A percentile compares a stretch with the other conserved stretches of the same genome.
These are phyloP conservation scores for Colletotrichum karsti DNA, from an alignment of 2,329 filamentous ascomycete genomes.

Conservation along the genomic window DNA sequence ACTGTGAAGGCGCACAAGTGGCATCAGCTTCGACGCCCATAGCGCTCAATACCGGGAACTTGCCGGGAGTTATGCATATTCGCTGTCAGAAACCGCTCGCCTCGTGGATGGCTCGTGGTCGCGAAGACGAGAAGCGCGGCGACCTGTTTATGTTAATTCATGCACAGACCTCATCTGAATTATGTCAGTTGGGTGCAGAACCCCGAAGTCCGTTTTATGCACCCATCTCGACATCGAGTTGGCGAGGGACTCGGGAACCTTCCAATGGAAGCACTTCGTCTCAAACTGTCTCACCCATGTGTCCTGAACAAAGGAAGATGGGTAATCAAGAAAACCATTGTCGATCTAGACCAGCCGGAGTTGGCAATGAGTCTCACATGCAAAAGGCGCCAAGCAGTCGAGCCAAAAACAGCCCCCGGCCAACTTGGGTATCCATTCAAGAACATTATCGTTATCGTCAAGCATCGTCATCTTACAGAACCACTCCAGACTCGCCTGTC, in stretches of 20 bases:
- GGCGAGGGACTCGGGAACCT: background rate
- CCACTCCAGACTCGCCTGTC: slow-evolving; percentile 27
- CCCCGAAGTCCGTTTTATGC: background rate
- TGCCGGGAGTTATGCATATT: background rate
- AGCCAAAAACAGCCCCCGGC: background rate
- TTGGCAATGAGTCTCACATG: background rate
- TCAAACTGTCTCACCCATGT: background rate
- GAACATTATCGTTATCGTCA: slow-evolving; percentile 18
- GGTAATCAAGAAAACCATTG: background rate
- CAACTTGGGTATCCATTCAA: slow-evolving; percentile 22
- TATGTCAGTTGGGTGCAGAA: background rate
- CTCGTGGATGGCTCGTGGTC: background rate
- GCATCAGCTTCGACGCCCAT: background rate
- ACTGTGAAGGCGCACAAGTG: background rate
- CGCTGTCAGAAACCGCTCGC: background rate
- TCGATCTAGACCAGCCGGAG: background rate
- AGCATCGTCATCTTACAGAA: slow-evolving; percentile 1
- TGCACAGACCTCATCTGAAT: background rate
- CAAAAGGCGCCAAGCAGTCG: background rate
- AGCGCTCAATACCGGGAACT: background rate
- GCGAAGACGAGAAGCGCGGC: background rate
- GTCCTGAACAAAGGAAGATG: background rate
- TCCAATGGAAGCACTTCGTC: background rate
- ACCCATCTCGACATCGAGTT: background rate
- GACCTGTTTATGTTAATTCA: no score